Percentiles rank a stretch among this genome's conserved stretches.
Conservation (phyloP, 2,329 filamentous ascomycete genomes). For the Beauveria scarabaeidicola region DNA sequence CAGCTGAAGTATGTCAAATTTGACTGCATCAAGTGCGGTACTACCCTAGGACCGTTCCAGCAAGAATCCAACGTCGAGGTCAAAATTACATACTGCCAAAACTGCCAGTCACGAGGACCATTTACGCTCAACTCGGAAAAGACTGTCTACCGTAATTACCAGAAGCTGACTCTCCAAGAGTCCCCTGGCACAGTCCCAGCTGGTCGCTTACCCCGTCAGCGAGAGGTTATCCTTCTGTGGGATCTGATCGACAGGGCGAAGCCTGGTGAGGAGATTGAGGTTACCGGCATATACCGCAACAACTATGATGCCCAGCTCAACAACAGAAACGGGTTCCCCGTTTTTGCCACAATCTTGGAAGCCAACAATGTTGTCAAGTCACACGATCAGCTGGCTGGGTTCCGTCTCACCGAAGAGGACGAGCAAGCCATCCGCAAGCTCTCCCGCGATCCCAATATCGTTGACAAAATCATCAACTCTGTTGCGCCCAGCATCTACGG, state of each 20-base stretch:
- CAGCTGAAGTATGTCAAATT: slow-evolving; percentile 99
- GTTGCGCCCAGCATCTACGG: slow-evolving; percentile 98
- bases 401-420: slow-evolving; percentile 90
- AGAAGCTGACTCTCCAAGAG: slow-evolving; percentile 94
- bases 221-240: slow-evolving; percentile 92
- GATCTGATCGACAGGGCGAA: slow-evolving; percentile 96
- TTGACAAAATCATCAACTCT: slow-evolving; percentile 86
- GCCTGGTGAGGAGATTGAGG: slow-evolving; percentile 93
- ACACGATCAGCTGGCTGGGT: slow-evolving; percentile 94
- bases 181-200: slow-evolving; percentile 95
- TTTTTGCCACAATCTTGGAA: slow-evolving; percentile 95
- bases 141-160: slow-evolving; percentile 97
- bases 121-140: slow-evolving; percentile 96
- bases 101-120: slow-evolving; percentile 88
- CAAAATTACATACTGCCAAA: slow-evolving; percentile 92
- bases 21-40: slow-evolving; percentile 86
- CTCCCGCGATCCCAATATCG: slow-evolving; percentile 80
- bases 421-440: slow-evolving; percentile 83
- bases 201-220: slow-evolving; percentile 82
- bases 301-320: slow-evolving; percentile 97
- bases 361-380: slow-evolving; percentile 96
- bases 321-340: slow-evolving; percentile 96
- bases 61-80: slow-evolving; percentile 96
- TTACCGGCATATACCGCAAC: slow-evolving; percentile 95
- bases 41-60: slow-evolving; percentile 89